Evolutionary conservation across 192 early-diverging fungal genomes (phyloP), one percentile per base, ranked within the genome.

Genomic region (Rhizophagus sp.): DNA sequence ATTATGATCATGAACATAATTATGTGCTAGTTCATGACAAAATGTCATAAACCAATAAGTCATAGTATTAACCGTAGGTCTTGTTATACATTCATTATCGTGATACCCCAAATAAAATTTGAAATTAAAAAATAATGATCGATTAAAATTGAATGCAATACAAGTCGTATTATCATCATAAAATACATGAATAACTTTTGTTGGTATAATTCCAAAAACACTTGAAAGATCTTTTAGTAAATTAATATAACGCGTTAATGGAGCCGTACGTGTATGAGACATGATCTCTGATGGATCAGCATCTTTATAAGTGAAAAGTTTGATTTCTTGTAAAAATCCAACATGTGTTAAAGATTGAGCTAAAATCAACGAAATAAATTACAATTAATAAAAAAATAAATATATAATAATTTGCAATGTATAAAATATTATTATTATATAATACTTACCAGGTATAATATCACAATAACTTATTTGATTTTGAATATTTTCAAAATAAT

Each of bases 21-120:
- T 91, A 79, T 96, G 95, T 7, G 88, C 95, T 62, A 97, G 82
- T 84, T 96, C 96, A 83, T 97, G 96, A 72, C 92, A 93, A 61
- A 89, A 84, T 6, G 88, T 91, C 88, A 96, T 90, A 82, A 94
- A 97, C 96, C 96, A 96, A 82, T 96, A 96, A 68, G 90, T 86
- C 79, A 86, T 25, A 3, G 82, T 83, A 22, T 88, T 87, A 62
- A 57, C 80, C 22, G 81, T 71, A 27, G 63, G 50, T 17, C n/a
- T 24, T 7, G 82, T 73, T 1, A 73, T 36, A 4, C 71, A 81
- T 12, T 71, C 67, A 61, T 85, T 83, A 68, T 88, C 88, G 64
- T 95, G 93, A 74, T 94, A 80, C 0, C 85, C 90, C 3, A 93
- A 80, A 81, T 91, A 97, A 82, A 88, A 97, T 17, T 95, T 80